Evolutionary conservation across 371 early-diverging fungal species (phyloP).

Genomic region (Conidiobolus incongruus): DNA sequence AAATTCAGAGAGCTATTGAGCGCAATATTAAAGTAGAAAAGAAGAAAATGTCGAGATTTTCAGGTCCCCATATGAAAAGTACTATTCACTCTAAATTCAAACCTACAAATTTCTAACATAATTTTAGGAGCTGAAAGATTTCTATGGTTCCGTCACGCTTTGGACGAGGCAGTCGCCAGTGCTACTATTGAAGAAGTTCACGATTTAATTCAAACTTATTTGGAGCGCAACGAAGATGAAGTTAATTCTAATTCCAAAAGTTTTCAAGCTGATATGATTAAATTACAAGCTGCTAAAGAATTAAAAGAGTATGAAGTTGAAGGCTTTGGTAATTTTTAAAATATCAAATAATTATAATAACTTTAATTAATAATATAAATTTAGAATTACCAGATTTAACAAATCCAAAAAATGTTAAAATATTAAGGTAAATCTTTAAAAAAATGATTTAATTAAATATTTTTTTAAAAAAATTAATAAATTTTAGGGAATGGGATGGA

Average conservation of each 20-base stretch:
- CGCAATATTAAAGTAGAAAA: background rate
- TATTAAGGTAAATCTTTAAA: constrained; percentile 1
- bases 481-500: constrained; percentile 4
- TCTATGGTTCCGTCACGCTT: background rate
- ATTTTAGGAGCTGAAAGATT: background rate
- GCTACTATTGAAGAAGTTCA: background rate
- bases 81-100: background rate
- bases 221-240: background rate
- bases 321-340: background rate
- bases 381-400: constrained; percentile 1
- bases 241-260: background rate
- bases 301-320: background rate
- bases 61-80: background rate
- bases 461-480: background rate
- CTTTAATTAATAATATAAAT: too few species aligned
- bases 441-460: background rate
- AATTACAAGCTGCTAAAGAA: background rate
- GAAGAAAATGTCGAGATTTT: background rate
- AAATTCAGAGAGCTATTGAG: background rate
- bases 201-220: background rate
- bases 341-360: background rate
- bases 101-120: background rate
- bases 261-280: constrained; percentile 1
- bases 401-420: background rate
- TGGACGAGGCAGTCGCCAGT: background rate